A percentile compares a stretch with the other conserved stretches of the same genome.
phyloP scores from a whole-genome alignment of 2,329 filamentous ascomycete species.

The Nigrospora osmanthi region DNA sequence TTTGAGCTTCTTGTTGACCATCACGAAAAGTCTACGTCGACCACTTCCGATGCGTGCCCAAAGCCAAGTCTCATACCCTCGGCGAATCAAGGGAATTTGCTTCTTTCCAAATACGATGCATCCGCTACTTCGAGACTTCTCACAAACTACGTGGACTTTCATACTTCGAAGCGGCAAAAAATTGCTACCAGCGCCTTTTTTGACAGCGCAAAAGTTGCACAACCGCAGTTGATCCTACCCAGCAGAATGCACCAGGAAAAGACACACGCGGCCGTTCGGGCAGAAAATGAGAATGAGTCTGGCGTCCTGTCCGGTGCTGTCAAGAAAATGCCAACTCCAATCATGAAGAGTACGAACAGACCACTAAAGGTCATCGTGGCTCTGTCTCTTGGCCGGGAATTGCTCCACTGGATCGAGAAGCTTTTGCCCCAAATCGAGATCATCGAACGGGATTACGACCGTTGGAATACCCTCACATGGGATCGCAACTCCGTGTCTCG shows the following conservation, averaged over 20 bases:
- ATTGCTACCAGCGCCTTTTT: conserved; percentile 17
- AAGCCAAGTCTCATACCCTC: too few relatives aligned
- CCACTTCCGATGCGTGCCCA: too few relatives aligned
- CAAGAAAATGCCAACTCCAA: too few relatives aligned
- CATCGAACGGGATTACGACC: conserved; percentile 52
- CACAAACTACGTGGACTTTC: conserved; percentile 18
- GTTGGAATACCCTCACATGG: conserved; percentile 26
- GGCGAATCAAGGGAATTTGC: too few relatives aligned
- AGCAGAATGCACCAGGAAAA: too few relatives aligned
- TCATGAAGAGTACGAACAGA: background rate
- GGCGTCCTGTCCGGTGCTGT: too few relatives aligned
- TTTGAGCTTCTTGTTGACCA: conserved; percentile 5
- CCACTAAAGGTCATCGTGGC: conserved; percentile 42
- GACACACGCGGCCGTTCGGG: too few relatives aligned
- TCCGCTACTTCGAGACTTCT: conserved; percentile 16
- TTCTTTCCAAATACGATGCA: conserved; percentile 12
- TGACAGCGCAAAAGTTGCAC: background rate
- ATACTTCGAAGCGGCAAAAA: conserved; percentile 17
- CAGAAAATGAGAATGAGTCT: too few relatives aligned
- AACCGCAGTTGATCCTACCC: background rate
- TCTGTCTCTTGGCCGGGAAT: conserved; percentile 31
- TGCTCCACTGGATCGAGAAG: conserved; percentile 43
- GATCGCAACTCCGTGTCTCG: conserved; percentile 19
- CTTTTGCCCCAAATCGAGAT: conserved; percentile 41
- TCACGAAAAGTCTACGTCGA: background rate